Evolutionary conservation across 1,284 basidiomycete species (phyloP).

Genomic region (Inonotus hispidus): DNA sequence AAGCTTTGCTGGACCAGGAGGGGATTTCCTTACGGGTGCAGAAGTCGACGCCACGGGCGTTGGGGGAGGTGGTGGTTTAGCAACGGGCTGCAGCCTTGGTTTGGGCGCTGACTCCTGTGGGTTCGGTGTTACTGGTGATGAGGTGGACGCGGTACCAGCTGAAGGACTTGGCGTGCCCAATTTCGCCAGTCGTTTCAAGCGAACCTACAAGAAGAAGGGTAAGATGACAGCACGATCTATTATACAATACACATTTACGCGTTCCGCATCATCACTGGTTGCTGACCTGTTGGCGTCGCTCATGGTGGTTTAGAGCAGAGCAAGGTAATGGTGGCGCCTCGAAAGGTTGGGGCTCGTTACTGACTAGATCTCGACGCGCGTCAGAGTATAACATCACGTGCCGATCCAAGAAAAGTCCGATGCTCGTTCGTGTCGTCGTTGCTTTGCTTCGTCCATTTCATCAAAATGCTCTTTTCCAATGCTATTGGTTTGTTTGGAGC

Average conservation of each 20-base stretch:
- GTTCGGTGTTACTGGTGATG: slow-evolving; percentile 25
- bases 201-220: slow-evolving; percentile 53
- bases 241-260: slow-evolving; percentile 39
- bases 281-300: slow-evolving; percentile 33
- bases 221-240: not conserved
- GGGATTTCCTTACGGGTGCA: slow-evolving; percentile 36
- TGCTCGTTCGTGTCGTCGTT: not conserved
- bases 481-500: not conserved
- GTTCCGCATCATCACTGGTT: slow-evolving; percentile 72
- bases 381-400: not conserved
- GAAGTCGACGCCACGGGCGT: slow-evolving; percentile 22
- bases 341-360: not conserved
- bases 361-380: not conserved
- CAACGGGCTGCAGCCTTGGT: slow-evolving; percentile 25
- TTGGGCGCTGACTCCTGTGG: slow-evolving; percentile 24
- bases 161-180: slow-evolving; percentile 46
- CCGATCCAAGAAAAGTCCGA: too few relatives aligned
- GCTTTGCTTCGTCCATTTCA: not conserved
- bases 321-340: slow-evolving; percentile 26
- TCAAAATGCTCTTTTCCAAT: slow-evolving; percentile 3
- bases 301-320: slow-evolving; percentile 32
- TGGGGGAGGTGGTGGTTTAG: slow-evolving; percentile 12
- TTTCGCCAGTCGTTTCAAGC: slow-evolving; percentile 80
- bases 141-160: slow-evolving; percentile 28
- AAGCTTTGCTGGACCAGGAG: slow-evolving; percentile 37